A percentile compares a stretch with the other conserved stretches of the same genome.
phyloP scores from a whole-genome alignment of 768 basidiomycete genomes.

The Mycena galopus region DNA sequence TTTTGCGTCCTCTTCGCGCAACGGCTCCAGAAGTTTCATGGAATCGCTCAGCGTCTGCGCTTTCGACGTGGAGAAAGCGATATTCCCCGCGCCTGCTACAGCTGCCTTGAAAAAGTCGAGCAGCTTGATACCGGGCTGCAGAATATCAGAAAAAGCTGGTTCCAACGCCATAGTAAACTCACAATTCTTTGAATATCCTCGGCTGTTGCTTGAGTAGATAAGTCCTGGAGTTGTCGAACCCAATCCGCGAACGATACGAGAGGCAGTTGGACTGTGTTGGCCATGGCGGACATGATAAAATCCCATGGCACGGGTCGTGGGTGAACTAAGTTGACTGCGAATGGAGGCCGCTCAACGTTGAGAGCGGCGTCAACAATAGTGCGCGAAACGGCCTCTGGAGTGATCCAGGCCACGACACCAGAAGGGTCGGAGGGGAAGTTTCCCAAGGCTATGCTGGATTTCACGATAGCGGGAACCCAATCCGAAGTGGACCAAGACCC shows the following conservation, averaged over 20 bases:
- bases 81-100: neutral
- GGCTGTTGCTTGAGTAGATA: neutral
- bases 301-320: slow-evolving; percentile 50
- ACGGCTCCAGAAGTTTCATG: neutral
- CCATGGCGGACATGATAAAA: slow-evolving; percentile 41
- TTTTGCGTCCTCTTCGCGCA: slow-evolving; percentile 2
- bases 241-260: slow-evolving; percentile 20
- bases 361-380: slow-evolving; percentile 51
- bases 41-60: slow-evolving; percentile 8
- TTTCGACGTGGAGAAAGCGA: slow-evolving; percentile 6
- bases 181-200: slow-evolving; percentile 21
- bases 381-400: slow-evolving; percentile 49
- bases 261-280: slow-evolving; percentile 16
- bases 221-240: slow-evolving; percentile 9
- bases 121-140: slow-evolving; percentile 18
- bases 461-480: slow-evolving; percentile 47
- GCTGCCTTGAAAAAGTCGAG: slow-evolving; percentile 17
- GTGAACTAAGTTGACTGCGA: slow-evolving; percentile 54
- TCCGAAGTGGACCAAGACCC: slow-evolving; percentile 49
- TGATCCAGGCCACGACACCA: slow-evolving; percentile 51
- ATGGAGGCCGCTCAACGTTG: slow-evolving; percentile 31
- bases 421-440: slow-evolving; percentile 25
- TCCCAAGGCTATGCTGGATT: slow-evolving; percentile 38
- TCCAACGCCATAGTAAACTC: neutral
- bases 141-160: neutral